Conservation (phyloP, 2,329 filamentous ascomycete species). For the Ceratocystis ficicola region DNA sequence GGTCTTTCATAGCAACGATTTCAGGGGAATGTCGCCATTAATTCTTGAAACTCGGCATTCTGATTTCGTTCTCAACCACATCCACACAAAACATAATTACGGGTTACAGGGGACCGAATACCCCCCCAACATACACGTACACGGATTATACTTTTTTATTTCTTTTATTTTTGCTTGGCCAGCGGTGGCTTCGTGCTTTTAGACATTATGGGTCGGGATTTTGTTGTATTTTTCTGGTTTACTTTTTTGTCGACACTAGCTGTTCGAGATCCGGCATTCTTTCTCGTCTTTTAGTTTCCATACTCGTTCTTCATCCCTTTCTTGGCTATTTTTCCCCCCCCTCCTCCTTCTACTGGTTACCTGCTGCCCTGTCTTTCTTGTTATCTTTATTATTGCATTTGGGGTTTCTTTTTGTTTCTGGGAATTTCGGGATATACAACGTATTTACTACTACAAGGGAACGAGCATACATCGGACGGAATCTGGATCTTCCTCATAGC, state of each 20-base stretch:
- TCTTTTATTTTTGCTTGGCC: not conserved
- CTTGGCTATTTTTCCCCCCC: not conserved
- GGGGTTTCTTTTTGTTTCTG: slow-evolving; percentile 27
- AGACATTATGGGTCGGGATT: slow-evolving; percentile 1
- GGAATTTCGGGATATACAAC: not conserved
- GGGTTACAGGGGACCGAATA: not conserved
- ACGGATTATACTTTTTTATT: slow-evolving; percentile 3
- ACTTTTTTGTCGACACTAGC: not conserved
- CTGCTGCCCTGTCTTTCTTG: slow-evolving; percentile 25
- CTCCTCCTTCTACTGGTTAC: not conserved
- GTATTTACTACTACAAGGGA: slow-evolving; percentile 10
- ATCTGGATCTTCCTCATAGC: slow-evolving; percentile 15
- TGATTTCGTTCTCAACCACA: not conserved
- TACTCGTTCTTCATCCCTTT: not conserved
- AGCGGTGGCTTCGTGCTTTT: slow-evolving; percentile 8
- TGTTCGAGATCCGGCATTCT: not conserved
- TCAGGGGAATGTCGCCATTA: not conserved
- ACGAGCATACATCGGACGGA: slow-evolving; percentile 15
- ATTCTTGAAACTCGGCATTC: not conserved
- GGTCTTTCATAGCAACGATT: not conserved
- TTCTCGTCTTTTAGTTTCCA: not conserved
- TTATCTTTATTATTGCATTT: slow-evolving; percentile 28
- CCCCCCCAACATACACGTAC: not conserved
- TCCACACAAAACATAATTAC: slow-evolving; percentile 2
- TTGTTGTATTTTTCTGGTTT: not conserved